These are phyloP conservation scores for Cryptococcus hybrid DNA, from an alignment of 1,284 basidiomycete species.

Conservation along the genomic window DNA sequence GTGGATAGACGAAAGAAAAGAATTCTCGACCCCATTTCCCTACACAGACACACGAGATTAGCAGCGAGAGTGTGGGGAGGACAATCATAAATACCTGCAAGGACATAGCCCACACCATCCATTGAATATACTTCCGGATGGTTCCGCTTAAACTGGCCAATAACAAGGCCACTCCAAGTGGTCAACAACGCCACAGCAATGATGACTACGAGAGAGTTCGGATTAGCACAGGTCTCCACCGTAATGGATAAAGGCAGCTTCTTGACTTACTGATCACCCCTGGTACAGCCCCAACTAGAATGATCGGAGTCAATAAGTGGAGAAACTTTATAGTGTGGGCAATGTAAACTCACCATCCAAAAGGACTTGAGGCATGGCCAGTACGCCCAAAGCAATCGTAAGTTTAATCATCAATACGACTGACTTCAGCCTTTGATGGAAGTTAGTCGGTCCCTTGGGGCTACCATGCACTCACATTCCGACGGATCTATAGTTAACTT, in stretches of 20 bases:
- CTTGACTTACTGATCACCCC: conserved; percentile 30
- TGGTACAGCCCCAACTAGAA: conserved; percentile 25
- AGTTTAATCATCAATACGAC: conserved; percentile 35
- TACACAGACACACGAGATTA: not conserved
- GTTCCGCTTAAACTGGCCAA: conserved; percentile 28
- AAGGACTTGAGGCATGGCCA: conserved; percentile 29
- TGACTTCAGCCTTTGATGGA: conserved; percentile 27
- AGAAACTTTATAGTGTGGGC: not conserved
- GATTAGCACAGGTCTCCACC: conserved; percentile 8
- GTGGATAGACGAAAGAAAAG: conserved; percentile 21
- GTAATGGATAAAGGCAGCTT: conserved; percentile 9
- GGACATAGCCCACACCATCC: conserved; percentile 27
- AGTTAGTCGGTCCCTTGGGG: not conserved
- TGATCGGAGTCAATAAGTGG: not conserved
- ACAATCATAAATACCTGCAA: conserved; percentile 20
- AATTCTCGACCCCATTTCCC: conserved; percentile 28
- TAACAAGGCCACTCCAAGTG: conserved; percentile 21
- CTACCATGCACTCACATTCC: conserved; percentile 27
- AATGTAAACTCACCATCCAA: conserved; percentile 4
- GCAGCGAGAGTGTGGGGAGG: conserved; percentile 1
- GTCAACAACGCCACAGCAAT: conserved; percentile 26
- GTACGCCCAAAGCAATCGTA: conserved; percentile 40
- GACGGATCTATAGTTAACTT: conserved; percentile 35
- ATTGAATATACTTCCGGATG: conserved; percentile 38
- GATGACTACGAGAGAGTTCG: conserved; percentile 17